Conservation (phyloP, 192 early-diverging fungal genomes). For the Dissophora ornata region DNA sequence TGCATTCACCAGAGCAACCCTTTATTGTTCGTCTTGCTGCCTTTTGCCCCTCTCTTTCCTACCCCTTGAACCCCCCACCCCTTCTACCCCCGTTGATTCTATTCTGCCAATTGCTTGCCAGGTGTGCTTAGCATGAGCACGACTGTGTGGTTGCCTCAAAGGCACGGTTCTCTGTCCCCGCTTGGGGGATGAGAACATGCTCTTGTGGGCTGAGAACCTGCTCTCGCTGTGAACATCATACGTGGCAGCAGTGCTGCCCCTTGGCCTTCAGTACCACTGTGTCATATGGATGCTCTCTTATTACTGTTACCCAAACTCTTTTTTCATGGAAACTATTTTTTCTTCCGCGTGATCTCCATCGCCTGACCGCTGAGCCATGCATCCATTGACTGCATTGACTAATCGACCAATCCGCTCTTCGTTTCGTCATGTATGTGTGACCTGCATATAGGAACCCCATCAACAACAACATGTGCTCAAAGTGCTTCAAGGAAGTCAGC, state of each 20-base stretch:
- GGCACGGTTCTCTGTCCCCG: too few relatives aligned
- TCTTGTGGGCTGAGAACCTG: too few relatives aligned
- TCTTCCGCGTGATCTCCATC: slow-evolving; percentile 10
- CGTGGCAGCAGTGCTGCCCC: too few relatives aligned
- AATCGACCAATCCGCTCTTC: not conserved
- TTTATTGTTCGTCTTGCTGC: not conserved
- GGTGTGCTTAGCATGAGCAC: not conserved
- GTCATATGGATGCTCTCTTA: too few relatives aligned
- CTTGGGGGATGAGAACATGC: too few relatives aligned
- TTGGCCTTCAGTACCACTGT: too few relatives aligned
- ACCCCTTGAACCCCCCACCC: not conserved
- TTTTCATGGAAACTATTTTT: not conserved
- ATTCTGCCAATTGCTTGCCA: not conserved
- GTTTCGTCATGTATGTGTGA: not conserved
- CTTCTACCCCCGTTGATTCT: not conserved
- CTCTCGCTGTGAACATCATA: too few relatives aligned
- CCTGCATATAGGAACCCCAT: slow-evolving; percentile 62
- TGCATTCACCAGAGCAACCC: too few relatives aligned
- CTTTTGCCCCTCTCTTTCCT: not conserved
- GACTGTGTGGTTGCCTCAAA: not conserved
- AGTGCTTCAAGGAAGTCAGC: slow-evolving; percentile 77
- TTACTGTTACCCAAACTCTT: not conserved
- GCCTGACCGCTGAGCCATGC: slow-evolving; percentile 1
- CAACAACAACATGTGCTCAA: slow-evolving; percentile 82
- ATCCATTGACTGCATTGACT: slow-evolving; percentile 4